Evolutionary conservation across 306 rosid genomes (phyloP).

Genomic region (Corylus americana): DNA sequence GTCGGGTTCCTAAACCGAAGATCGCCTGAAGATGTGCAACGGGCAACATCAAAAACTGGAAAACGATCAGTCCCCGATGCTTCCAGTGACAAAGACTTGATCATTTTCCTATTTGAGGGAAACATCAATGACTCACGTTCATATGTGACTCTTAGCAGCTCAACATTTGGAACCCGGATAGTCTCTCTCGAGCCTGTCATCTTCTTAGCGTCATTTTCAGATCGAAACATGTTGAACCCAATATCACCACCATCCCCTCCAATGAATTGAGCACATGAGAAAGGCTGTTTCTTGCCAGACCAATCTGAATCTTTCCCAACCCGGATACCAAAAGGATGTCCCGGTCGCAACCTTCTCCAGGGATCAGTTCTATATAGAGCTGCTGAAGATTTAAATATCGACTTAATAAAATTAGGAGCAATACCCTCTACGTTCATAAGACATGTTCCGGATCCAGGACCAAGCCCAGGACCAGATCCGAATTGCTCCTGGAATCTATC

Average conservation of each 20-base stretch:
- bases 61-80: conserved; percentile 50
- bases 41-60: conserved; percentile 68
- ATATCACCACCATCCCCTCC: conserved; percentile 80
- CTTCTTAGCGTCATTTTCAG: conserved; percentile 60
- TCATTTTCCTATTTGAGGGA: conserved; percentile 61
- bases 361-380: conserved; percentile 61
- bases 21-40: conserved; percentile 44
- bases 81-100: conserved; percentile 48
- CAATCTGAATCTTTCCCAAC: conserved; percentile 71
- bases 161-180: conserved; percentile 47
- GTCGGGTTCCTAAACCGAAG: conserved; percentile 58
- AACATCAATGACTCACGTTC: conserved; percentile 60
- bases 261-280: conserved; percentile 59
- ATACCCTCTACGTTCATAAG: conserved; percentile 65
- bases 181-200: conserved; percentile 76
- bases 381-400: conserved; percentile 60
- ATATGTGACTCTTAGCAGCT: conserved; percentile 64
- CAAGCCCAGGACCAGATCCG: conserved; percentile 70
- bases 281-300: conserved; percentile 63
- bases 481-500: conserved; percentile 70
- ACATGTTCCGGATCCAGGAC: conserved; percentile 77
- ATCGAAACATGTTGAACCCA: conserved; percentile 59
- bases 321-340: conserved; percentile 54
- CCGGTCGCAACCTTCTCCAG: conserved; percentile 65
- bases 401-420: conserved; percentile 56